These are phyloP conservation scores for Cymbopogon flexuosus DNA, from an alignment of 202 grass and related monocot genomes.

Conservation along the genomic window DNA sequence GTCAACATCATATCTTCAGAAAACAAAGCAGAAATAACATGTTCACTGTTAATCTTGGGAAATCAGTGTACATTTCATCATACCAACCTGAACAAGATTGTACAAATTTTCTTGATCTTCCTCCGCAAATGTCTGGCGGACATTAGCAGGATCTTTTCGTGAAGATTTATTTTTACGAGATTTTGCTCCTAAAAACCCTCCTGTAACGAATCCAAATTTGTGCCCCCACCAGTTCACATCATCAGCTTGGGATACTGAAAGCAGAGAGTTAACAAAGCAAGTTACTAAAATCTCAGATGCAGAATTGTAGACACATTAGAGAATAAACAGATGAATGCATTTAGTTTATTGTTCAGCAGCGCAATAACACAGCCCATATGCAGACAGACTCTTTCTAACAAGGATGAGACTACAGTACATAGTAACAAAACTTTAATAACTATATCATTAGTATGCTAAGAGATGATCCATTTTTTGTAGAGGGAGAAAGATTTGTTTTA, in stretches of 20 bases:
- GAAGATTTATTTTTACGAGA: slow-evolving; percentile 50
- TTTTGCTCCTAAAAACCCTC: slow-evolving; percentile 80
- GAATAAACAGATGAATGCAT: background rate
- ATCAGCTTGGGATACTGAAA: slow-evolving; percentile 59
- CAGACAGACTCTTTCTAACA: background rate
- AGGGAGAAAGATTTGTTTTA: background rate
- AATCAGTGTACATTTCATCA: background rate
- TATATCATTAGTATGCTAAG: background rate
- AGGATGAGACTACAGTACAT: background rate
- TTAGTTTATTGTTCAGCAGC: background rate
- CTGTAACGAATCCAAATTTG: slow-evolving; percentile 69
- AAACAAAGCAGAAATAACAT: background rate
- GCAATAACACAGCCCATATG: background rate
- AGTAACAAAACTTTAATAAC: background rate
- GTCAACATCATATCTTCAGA: background rate
- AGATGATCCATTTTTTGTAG: background rate
- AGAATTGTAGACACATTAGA: background rate
- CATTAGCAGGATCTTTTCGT: slow-evolving; percentile 37
- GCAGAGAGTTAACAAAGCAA: background rate
- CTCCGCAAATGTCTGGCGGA: slow-evolving; percentile 72
- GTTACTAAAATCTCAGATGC: slow-evolving; percentile 17
- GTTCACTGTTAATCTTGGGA: background rate
- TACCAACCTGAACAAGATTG: slow-evolving; percentile 90
- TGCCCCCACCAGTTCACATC: slow-evolving; percentile 91
- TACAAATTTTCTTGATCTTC: slow-evolving; percentile 98